Conservation (phyloP, 495 filamentous ascomycete species). For the Neurospora pannonica region DNA sequence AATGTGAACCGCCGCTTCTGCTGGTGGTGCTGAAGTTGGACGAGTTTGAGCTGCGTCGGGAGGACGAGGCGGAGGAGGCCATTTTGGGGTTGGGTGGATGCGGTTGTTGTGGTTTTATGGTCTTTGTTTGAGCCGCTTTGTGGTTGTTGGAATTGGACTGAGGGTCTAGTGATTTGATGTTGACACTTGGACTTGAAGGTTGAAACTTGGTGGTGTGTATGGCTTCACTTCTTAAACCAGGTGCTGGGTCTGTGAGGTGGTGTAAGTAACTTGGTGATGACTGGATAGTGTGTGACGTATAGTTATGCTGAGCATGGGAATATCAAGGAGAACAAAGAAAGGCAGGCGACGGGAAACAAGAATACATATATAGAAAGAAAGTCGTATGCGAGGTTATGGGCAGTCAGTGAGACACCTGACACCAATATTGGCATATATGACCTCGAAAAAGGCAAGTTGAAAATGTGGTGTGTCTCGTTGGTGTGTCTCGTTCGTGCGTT, state of each 20-base stretch:
- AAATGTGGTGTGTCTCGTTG: neutral
- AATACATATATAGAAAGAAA: neutral
- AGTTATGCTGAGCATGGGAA: too few species aligned
- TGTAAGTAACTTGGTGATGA: neutral
- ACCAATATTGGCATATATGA: neutral
- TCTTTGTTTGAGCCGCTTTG: neutral
- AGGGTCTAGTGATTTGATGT: neutral
- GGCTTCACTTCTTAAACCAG: neutral
- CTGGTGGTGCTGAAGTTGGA: neutral
- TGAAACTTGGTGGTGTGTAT: neutral
- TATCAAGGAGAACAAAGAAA: too few species aligned
- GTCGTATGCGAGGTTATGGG: neutral
- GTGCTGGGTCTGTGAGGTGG: neutral
- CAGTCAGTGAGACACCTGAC: neutral
- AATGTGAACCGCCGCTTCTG: neutral
- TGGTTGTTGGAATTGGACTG: neutral
- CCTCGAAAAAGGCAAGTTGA: neutral
- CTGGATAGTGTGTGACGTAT: neutral
- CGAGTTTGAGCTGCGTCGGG: neutral
- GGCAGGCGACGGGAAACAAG: neutral
- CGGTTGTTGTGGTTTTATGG: neutral
- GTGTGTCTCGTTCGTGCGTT: neutral
- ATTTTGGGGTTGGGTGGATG: neutral
- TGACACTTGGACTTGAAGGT: neutral
- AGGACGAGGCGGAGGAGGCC: neutral